These are phyloP conservation scores for Penicillium sp. DNA, from an alignment of 2,329 filamentous ascomycete genomes.

Conservation along the genomic window DNA sequence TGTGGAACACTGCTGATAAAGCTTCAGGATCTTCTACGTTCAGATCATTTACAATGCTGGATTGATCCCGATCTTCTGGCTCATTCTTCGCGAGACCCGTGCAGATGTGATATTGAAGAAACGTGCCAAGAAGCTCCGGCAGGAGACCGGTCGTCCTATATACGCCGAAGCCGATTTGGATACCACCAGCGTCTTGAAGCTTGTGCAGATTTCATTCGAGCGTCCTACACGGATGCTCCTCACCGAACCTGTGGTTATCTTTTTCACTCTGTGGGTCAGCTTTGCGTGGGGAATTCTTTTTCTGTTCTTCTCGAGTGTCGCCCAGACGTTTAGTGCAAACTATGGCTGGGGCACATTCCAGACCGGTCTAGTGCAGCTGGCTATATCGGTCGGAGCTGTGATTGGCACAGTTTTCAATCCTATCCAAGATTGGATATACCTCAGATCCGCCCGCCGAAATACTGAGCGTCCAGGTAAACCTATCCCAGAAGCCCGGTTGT, in stretches of 20 bases:
- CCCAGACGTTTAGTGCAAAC: conserved; percentile 39
- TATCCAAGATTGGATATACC: conserved; percentile 35
- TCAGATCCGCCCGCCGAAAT: conserved; percentile 26
- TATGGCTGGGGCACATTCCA: conserved; percentile 37
- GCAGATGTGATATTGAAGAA: conserved; percentile 42
- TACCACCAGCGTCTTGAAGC: conserved; percentile 21
- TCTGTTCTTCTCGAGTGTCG: conserved; percentile 42
- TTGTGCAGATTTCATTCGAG: conserved; percentile 42
- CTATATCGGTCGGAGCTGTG: conserved; percentile 43
- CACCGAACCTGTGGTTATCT: conserved; percentile 44
- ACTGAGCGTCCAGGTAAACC: conserved; percentile 37
- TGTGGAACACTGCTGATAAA: background rate
- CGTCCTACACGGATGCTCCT: conserved; percentile 40
- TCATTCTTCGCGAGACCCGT: conserved; percentile 44
- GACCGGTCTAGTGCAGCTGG: conserved; percentile 42
- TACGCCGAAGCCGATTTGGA: conserved; percentile 28
- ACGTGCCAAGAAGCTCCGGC: conserved; percentile 41
- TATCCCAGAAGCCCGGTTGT: conserved; percentile 45
- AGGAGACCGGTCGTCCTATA: conserved; percentile 31
- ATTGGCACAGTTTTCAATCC: conserved; percentile 44
- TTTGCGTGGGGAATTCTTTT: conserved; percentile 47
- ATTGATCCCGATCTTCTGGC: conserved; percentile 41
- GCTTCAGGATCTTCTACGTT: conserved; percentile 43
- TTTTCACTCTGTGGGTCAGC: conserved; percentile 45
- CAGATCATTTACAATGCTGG: conserved; percentile 46